Evolutionary conservation across 495 filamentous ascomycete species (phyloP).

Genomic region (Neurospora cerealis): DNA sequence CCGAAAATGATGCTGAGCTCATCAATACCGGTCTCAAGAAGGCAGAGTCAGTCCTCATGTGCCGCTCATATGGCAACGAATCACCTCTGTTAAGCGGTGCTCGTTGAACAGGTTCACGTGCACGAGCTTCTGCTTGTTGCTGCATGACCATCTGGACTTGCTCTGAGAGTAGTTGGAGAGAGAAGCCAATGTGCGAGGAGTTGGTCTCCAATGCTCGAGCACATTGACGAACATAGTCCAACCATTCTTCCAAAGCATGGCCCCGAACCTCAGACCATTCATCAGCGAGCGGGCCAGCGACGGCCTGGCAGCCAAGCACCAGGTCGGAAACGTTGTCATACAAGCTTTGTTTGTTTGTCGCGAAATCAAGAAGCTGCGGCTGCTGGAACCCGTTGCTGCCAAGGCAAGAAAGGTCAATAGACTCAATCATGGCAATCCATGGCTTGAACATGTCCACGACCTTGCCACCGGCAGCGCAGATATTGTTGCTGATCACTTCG

Average conservation of each 20-base stretch:
- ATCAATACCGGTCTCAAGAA: conserved; percentile 28
- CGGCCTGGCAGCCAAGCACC: conserved; percentile 71
- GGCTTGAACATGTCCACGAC: conserved; percentile 79
- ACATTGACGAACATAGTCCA: conserved; percentile 66
- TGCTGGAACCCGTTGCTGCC: conserved; percentile 62
- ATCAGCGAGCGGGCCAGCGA: conserved; percentile 81
- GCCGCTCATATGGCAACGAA: conserved; percentile 36
- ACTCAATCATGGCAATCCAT: conserved; percentile 80
- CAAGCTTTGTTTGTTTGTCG: conserved; percentile 77
- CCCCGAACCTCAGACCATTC: conserved; percentile 92
- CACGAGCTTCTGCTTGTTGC: conserved; percentile 26
- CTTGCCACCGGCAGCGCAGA: conserved; percentile 63
- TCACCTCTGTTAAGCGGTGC: conserved; percentile 34
- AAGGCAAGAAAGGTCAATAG: conserved; percentile 69
- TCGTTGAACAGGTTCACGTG: conserved; percentile 27
- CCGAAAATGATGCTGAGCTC: conserved; percentile 57
- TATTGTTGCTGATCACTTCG: conserved; percentile 58
- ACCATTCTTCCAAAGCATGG: conserved; percentile 79
- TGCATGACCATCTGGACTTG: conserved; percentile 47
- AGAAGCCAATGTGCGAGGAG: conserved; percentile 79
- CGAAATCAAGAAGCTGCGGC: conserved; percentile 79
- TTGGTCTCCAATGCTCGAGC: conserved; percentile 73
- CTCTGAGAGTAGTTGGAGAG: conserved; percentile 76
- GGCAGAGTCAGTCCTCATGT: conserved; percentile 39
- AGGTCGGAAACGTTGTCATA: conserved; percentile 92